phyloP scores from a whole-genome alignment of 2,329 filamentous ascomycete genomes.

The Cadophora luteo-olivacea region DNA sequence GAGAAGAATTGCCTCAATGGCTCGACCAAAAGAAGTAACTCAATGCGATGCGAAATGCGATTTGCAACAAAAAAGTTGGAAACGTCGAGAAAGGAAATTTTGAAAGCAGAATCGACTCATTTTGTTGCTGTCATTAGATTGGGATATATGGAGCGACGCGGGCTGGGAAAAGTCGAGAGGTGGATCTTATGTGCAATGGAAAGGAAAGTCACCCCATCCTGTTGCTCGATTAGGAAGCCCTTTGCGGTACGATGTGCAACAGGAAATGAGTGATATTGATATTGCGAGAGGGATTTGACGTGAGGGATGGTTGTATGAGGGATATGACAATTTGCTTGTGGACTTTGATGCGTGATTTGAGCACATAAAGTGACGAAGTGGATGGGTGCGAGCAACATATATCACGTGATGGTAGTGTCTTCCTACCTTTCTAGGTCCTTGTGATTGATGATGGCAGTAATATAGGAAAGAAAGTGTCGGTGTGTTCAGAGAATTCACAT shows the following conservation, averaged over 20 bases:
- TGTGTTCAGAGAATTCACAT: neutral
- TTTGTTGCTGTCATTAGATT: neutral
- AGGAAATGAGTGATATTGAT: neutral
- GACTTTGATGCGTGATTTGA: neutral
- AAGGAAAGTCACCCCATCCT: constrained; percentile 10
- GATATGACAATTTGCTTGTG: neutral
- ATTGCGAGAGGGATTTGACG: neutral
- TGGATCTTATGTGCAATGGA: constrained; percentile 11
- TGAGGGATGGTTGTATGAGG: neutral
- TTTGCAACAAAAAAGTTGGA: constrained; percentile 20
- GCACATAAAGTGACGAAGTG: neutral
- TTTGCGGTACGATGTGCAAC: constrained; percentile 26
- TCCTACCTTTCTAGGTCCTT: too few relatives aligned
- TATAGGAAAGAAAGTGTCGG: neutral
- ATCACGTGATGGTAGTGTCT: too few relatives aligned
- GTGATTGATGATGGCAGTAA: neutral
- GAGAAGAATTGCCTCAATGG: neutral
- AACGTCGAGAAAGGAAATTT: neutral
- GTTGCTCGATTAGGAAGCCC: constrained; percentile 19
- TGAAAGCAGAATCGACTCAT: neutral
- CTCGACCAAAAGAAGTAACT: constrained; percentile 15
- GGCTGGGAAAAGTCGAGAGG: neutral
- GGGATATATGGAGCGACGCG: neutral
- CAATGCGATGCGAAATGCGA: constrained; percentile 16
- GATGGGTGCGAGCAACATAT: too few relatives aligned